Conservation (phyloP, 2,329 filamentous ascomycete species). For the Aspergillus glaucus region DNA sequence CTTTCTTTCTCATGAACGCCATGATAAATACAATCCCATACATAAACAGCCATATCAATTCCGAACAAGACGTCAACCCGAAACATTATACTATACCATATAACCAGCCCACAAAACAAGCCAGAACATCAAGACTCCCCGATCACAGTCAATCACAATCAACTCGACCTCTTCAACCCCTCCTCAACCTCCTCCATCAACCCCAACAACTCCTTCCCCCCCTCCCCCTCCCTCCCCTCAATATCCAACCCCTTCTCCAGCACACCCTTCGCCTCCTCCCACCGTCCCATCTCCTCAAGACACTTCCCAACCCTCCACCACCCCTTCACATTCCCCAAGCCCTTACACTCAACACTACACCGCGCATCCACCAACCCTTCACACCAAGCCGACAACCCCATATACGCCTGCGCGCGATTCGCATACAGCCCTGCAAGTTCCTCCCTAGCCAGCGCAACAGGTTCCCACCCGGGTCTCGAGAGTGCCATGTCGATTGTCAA, state of each 20-base stretch:
- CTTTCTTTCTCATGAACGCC: no score
- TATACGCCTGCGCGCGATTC: constrained; percentile 85
- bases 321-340: constrained; percentile 81
- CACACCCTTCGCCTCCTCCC: constrained; percentile 77
- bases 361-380: constrained; percentile 85
- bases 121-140: background rate
- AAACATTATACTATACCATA: background rate
- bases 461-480: constrained; percentile 79
- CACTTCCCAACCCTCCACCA: constrained; percentile 88
- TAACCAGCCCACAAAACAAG: background rate
- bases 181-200: constrained; percentile 57
- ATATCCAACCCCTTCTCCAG: constrained; percentile 72
- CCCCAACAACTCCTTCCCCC: constrained; percentile 50
- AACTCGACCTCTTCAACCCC: constrained; percentile 48
- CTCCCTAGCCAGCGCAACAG: constrained; percentile 72
- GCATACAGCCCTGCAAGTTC: constrained; percentile 74
- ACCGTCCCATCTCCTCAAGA: constrained; percentile 80
- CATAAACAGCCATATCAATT: no score
- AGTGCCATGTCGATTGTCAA: constrained; percentile 89
- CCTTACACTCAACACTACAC: constrained; percentile 79
- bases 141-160: background rate
- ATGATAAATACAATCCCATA: no score
- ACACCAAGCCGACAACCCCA: constrained; percentile 74
- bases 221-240: constrained; percentile 56
- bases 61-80: no score